Conservation (phyloP, 2,329 filamentous ascomycete genomes). For the Fusarium papillatum region DNA sequence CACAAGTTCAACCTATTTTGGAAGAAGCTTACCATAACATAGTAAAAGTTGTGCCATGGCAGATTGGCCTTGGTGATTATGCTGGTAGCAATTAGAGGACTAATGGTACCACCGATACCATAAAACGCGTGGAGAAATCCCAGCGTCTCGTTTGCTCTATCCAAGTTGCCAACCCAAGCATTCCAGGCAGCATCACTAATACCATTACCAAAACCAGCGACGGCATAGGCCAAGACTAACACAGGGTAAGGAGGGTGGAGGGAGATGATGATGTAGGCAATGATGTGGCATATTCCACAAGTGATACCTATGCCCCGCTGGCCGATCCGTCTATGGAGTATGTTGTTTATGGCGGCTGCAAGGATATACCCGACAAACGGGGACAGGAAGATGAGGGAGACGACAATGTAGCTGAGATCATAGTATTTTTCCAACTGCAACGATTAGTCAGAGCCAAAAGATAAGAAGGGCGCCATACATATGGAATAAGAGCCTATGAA, state of each 20-base stretch:
- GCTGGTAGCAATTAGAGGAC: conserved; percentile 78
- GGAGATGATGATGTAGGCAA: conserved; percentile 74
- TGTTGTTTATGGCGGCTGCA: conserved; percentile 73
- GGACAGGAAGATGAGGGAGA: conserved; percentile 76
- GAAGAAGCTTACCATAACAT: conserved; percentile 72
- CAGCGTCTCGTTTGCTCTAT: conserved; percentile 76
- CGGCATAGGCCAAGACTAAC: conserved; percentile 73
- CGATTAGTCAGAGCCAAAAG: background rate
- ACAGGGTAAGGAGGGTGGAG: conserved; percentile 78
- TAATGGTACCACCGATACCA: conserved; percentile 75
- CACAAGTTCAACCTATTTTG: conserved; percentile 35
- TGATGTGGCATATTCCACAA: conserved; percentile 69
- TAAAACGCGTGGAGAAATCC: conserved; percentile 79
- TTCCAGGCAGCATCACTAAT: conserved; percentile 70
- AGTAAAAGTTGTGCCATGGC: conserved; percentile 81
- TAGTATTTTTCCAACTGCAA: conserved; percentile 63
- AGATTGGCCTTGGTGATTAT: conserved; percentile 74
- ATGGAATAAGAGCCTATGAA: conserved; percentile 60
- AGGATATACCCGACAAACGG: conserved; percentile 75
- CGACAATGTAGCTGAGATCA: conserved; percentile 69
- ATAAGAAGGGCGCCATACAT: conserved; percentile 45
- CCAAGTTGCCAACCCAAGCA: conserved; percentile 74
- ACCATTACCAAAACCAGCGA: conserved; percentile 80
- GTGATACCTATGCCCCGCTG: conserved; percentile 71
- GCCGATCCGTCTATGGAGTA: conserved; percentile 45